Evolutionary conservation across 78 protist species (phyloP).

Genomic region (Pigoraptor vietnamica): DNA sequence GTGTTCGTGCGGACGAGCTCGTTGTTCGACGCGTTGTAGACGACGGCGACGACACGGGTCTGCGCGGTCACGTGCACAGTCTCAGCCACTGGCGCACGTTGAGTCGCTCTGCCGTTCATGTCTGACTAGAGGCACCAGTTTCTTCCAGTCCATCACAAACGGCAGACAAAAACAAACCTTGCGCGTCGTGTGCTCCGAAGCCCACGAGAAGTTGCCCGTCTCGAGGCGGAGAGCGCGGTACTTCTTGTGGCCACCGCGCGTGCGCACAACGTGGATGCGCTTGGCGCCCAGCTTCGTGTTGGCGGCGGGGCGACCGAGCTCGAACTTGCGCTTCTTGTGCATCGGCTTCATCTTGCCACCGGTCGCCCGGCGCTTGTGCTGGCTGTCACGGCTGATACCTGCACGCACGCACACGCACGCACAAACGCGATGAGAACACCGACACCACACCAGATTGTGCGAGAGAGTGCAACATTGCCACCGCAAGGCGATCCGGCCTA

Average conservation of each 20-base stretch:
- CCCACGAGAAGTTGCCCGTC: slow-evolving; percentile 95
- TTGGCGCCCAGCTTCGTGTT: slow-evolving; percentile 81
- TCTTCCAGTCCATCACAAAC: neutral
- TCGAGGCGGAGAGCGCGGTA: slow-evolving; percentile 98
- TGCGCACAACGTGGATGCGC: slow-evolving; percentile 88
- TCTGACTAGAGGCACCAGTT: no score
- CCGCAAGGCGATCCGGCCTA: neutral
- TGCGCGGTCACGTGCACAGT: slow-evolving; percentile 75
- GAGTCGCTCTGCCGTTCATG: no score
- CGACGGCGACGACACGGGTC: slow-evolving; percentile 91
- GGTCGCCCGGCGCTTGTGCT: slow-evolving; percentile 88
- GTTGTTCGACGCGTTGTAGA: slow-evolving; percentile 98
- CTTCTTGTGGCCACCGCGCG: slow-evolving; percentile 95
- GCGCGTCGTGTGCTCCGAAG: slow-evolving; percentile 55
- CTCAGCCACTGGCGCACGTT: no score
- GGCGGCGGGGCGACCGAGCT: slow-evolving; percentile 94
- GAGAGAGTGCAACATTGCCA: neutral
- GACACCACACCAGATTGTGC: neutral
- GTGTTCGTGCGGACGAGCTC: slow-evolving; percentile 99
- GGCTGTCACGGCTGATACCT: slow-evolving; percentile 74
- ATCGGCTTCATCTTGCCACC: slow-evolving; percentile 67
- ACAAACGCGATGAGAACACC: neutral
- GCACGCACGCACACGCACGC: neutral
- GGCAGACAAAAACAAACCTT: neutral
- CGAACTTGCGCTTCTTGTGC: slow-evolving; percentile 91